phyloP scores from a whole-genome alignment of 2,329 filamentous ascomycete genomes.

The Talaromyces sp. region DNA sequence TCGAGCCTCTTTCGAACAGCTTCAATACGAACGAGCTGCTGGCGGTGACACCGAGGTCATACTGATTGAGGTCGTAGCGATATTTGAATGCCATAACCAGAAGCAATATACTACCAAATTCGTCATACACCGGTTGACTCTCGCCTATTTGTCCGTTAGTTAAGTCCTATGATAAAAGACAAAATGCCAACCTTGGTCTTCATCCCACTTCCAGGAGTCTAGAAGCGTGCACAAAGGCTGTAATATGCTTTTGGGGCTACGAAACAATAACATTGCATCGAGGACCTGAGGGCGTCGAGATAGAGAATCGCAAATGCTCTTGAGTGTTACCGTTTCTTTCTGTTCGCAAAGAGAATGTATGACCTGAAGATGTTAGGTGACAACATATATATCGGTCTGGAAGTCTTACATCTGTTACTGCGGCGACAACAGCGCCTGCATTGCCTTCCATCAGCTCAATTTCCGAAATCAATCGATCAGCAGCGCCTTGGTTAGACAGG shows the following conservation, averaged over 20 bases:
- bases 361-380: slow-evolving; percentile 32
- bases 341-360: slow-evolving; percentile 56
- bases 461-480: slow-evolving; percentile 73
- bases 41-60: slow-evolving; percentile 52
- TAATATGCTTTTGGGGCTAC: slow-evolving; percentile 55
- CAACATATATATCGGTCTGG: not conserved
- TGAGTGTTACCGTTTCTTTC: slow-evolving; percentile 62
- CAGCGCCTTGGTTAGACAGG: slow-evolving; percentile 68
- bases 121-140: slow-evolving; percentile 63
- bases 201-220: slow-evolving; percentile 63
- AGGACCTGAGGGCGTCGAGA: slow-evolving; percentile 55
- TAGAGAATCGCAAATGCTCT: slow-evolving; percentile 57
- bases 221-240: slow-evolving; percentile 57
- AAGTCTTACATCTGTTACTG: slow-evolving; percentile 63
- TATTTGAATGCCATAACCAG: slow-evolving; percentile 57
- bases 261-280: slow-evolving; percentile 60
- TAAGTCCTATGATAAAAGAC: no score
- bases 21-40: slow-evolving; percentile 55
- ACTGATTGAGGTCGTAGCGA: slow-evolving; percentile 53
- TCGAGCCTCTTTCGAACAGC: slow-evolving; percentile 48
- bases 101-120: slow-evolving; percentile 61
- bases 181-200: slow-evolving; percentile 52
- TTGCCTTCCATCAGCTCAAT: slow-evolving; percentile 90
- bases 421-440: slow-evolving; percentile 77
- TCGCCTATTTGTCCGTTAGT: slow-evolving; percentile 44